A percentile compares a stretch with the other conserved stretches of the same genome.
These are phyloP conservation scores for Arthrobotrys entomopaga DNA, from an alignment of 2,329 filamentous ascomycete species.

Conservation along the genomic window DNA sequence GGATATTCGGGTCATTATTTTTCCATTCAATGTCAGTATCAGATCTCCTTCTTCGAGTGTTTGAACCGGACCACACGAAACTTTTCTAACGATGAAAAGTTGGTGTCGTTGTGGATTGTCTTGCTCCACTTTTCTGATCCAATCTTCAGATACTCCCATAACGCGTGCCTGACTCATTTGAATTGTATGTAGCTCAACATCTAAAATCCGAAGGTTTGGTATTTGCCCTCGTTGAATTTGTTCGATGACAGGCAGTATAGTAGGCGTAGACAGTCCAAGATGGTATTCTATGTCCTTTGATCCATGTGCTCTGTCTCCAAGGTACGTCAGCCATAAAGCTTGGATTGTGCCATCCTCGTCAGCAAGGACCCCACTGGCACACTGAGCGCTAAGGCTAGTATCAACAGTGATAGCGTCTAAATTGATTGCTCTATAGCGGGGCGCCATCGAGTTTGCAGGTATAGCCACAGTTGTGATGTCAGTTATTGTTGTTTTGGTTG, in stretches of 20 bases:
- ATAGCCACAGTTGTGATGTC: conserved; percentile 98
- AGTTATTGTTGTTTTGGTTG: conserved; percentile 92
- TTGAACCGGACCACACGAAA: conserved; percentile 73
- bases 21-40: conserved; percentile 86
- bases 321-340: conserved; percentile 94
- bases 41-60: conserved; percentile 89
- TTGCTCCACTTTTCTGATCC: conserved; percentile 88
- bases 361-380: conserved; percentile 91
- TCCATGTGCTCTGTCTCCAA: conserved; percentile 82
- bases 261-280: conserved; percentile 87
- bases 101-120: conserved; percentile 94
- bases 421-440: conserved; percentile 92
- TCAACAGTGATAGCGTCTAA: conserved; percentile 97
- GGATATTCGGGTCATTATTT: conserved; percentile 89
- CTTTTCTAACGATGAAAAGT: conserved; percentile 97
- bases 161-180: conserved; percentile 97
- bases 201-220: conserved; percentile 87
- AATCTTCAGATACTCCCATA: conserved; percentile 95
- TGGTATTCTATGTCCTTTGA: conserved; percentile 93
- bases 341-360: conserved; percentile 91
- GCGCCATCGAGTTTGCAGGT: conserved; percentile 89
- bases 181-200: conserved; percentile 92
- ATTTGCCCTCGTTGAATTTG: conserved; percentile 82
- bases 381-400: conserved; percentile 88
- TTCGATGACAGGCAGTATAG: conserved; percentile 85